Evolutionary conservation across 2,329 filamentous ascomycete genomes (phyloP).

Genomic region (Coniochaeta pulveracea): DNA sequence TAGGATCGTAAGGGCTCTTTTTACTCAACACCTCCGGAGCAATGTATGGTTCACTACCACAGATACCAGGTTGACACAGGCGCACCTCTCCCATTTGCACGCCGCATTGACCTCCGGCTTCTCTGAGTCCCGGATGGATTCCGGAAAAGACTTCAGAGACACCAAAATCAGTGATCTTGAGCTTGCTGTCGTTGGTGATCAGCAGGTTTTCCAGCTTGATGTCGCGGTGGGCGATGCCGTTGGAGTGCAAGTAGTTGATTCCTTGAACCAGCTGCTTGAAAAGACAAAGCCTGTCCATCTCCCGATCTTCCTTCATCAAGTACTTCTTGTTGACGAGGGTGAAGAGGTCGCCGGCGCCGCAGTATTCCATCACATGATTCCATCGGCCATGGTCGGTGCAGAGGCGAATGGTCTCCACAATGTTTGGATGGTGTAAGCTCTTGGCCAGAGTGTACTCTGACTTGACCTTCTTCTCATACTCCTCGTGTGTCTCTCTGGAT

Average conservation of each 20-base stretch:
- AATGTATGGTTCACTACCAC: constrained; percentile 77
- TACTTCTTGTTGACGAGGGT: constrained; percentile 61
- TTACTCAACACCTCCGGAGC: constrained; percentile 73
- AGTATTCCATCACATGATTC: constrained; percentile 94
- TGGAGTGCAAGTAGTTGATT: constrained; percentile 67
- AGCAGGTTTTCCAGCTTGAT: constrained; percentile 85
- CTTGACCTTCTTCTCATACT: constrained; percentile 84
- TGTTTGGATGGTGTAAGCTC: constrained; percentile 75
- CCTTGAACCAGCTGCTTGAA: constrained; percentile 86
- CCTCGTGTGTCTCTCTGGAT: constrained; percentile 54
- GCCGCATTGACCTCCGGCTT: constrained; percentile 63
- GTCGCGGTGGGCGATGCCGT: constrained; percentile 83
- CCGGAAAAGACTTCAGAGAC: constrained; percentile 79
- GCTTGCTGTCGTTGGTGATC: constrained; percentile 64
- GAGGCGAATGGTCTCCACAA: constrained; percentile 68
- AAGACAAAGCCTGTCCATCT: constrained; percentile 64
- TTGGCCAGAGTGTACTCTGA: constrained; percentile 84
- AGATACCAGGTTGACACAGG: constrained; percentile 67
- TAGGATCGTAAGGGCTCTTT: constrained; percentile 56
- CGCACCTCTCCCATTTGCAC: constrained; percentile 60
- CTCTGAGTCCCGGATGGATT: constrained; percentile 66
- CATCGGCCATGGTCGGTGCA: constrained; percentile 66
- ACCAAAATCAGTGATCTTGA: constrained; percentile 89
- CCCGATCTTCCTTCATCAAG: constrained; percentile 51
- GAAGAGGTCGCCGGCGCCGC: constrained; percentile 71